Conservation (phyloP, 345 rosid species). For the Excoecaria agallocha region DNA sequence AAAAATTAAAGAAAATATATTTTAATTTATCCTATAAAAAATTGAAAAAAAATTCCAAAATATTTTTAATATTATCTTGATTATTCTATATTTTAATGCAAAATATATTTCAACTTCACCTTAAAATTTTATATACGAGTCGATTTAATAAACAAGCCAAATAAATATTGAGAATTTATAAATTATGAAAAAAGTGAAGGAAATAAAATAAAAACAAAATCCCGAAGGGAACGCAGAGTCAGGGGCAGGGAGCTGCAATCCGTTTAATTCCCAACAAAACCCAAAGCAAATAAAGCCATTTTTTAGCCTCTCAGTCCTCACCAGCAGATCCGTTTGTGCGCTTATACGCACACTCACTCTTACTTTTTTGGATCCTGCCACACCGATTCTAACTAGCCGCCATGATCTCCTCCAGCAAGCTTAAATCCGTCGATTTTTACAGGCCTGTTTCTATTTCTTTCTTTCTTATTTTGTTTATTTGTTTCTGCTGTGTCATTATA, state of each 20-base stretch:
- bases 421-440: conserved; percentile 39
- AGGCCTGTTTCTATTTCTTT: conserved; percentile 17
- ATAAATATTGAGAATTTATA: too few relatives aligned
- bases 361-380: neutral
- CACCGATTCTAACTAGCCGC: neutral
- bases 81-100: too few relatives aligned
- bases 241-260: neutral
- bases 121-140: too few relatives aligned
- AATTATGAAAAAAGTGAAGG: too few relatives aligned
- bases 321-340: conserved; percentile 2
- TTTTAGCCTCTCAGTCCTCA: neutral
- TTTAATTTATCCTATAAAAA: too few relatives aligned
- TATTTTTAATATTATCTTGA: too few relatives aligned
- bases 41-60: too few relatives aligned
- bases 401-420: conserved; percentile 32
- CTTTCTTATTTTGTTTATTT: neutral
- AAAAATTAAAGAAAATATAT: too few relatives aligned
- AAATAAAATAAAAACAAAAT: neutral
- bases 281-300: neutral
- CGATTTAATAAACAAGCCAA: too few relatives aligned
- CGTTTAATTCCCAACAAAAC: neutral
- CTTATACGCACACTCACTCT: neutral
- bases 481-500: neutral
- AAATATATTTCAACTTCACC: too few relatives aligned
- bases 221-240: neutral